Base-by-base conservation (phyloP, 2,329 filamentous ascomycete genomes). In the Penicillium digitatum region DNA sequence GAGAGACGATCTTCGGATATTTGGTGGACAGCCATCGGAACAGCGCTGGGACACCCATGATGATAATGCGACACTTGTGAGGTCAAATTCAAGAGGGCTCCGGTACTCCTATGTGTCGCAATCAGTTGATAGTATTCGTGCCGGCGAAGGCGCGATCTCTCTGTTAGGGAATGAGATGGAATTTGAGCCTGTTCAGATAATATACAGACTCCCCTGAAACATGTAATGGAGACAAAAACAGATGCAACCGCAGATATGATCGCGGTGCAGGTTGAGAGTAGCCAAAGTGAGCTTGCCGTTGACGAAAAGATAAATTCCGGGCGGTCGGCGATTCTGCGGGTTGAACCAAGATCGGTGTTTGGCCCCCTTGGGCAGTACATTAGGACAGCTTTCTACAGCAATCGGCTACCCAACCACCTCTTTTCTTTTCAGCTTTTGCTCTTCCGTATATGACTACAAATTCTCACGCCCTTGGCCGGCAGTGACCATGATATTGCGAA, bases 1-100 rank as follows among this genome's bases (percentile, higher is more conserved):
- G 83, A 10, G 89, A 94, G 62, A 97, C 89, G 71, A 97, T 99
- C 78, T 97, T 97, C 58, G 94, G 94, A 71, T 97, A 96, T 72
- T 95, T 97, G 78, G 87, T 89, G 74, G 90, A 95, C 57, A 97
- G 86, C 91, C 92, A 99, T 83, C 92, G 84, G 75, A 96, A 97
- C 62, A 94, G 88, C 58, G 92, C 91, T 65, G 91, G 91, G 69
- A 96, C 92, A 87, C 91, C 91, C 91, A 96, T 96, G 55, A 60
- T 69, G 62, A 56, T 57, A 55, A 62, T 57, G 60, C 59, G 56
- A 60, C 54, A 54, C 44, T 34, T 38, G 45, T 11, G 44, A n/a
- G 24, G 38, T 49, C 32, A 47, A 57, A 43, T 46, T 24, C 54
- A 14, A 32, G 49, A 9, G 37, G 27, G 3, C 26, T 56, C 18